phyloP scores from a whole-genome alignment of 176 grass and related monocot species.

The Alopecurus myosuroides region DNA sequence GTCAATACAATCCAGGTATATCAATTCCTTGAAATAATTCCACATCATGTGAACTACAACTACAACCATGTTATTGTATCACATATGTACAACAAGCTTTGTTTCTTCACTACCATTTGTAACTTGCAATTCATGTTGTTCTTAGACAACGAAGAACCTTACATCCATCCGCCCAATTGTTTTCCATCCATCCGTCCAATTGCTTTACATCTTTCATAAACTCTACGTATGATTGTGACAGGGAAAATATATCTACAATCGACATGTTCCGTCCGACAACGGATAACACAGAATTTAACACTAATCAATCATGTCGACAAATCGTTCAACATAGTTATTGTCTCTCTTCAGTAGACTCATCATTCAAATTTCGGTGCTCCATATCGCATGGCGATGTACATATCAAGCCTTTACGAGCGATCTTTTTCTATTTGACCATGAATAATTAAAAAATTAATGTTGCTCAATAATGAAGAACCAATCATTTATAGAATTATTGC shows the following conservation, averaged over 20 bases:
- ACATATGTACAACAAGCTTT: background rate
- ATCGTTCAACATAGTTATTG: background rate
- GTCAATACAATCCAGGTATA: too few relatives aligned
- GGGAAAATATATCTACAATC: background rate
- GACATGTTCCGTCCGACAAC: background rate
- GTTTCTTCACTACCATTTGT: background rate
- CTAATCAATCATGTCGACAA: background rate
- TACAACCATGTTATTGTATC: background rate
- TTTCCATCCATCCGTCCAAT: background rate
- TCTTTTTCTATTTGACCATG: background rate
- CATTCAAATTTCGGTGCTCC: background rate
- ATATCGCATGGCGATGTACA: background rate
- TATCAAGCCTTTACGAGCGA: background rate
- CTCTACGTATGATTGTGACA: background rate
- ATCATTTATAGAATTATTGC: background rate
- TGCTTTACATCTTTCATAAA: background rate
- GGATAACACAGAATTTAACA: background rate
- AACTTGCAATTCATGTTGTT: too few relatives aligned
- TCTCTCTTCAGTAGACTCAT: background rate
- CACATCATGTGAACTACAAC: background rate
- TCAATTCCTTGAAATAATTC: background rate
- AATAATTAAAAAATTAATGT: background rate
- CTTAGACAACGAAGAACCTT: background rate
- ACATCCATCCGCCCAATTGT: background rate
- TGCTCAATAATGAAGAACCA: constrained; percentile 2